Evolutionary conservation across 1,284 basidiomycete genomes (phyloP).

Genomic region (Microbotryomycetes sp.): DNA sequence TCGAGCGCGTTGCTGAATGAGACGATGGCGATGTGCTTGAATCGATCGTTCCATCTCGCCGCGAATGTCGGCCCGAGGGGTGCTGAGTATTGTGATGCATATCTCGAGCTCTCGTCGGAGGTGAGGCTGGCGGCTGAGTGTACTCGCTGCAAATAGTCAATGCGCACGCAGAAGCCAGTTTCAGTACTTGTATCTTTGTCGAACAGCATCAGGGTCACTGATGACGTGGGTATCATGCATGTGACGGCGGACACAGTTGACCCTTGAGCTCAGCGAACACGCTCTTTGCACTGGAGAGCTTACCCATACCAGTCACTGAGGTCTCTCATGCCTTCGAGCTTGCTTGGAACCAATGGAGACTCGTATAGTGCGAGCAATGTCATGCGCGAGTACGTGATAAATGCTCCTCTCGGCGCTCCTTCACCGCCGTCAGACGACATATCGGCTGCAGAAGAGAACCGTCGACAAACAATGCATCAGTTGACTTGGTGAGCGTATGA

Average conservation of each 20-base stretch:
- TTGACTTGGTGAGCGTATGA: too few relatives aligned
- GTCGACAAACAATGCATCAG: too few relatives aligned
- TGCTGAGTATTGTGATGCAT: not conserved
- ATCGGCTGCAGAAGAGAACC: too few relatives aligned
- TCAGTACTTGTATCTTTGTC: too few relatives aligned
- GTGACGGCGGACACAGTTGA: too few relatives aligned
- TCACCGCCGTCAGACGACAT: not conserved
- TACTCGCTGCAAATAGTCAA: slow-evolving; percentile 28
- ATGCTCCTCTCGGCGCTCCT: not conserved
- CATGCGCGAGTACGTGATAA: slow-evolving; percentile 16
- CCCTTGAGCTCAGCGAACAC: too few relatives aligned
- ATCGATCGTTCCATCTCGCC: not conserved
- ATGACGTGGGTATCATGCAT: too few relatives aligned
- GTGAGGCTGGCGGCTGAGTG: slow-evolving; percentile 19
- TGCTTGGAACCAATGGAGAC: slow-evolving; percentile 24
- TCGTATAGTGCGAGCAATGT: slow-evolving; percentile 19
- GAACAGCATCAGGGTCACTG: too few relatives aligned
- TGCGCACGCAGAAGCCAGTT: not conserved
- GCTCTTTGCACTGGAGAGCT: too few relatives aligned
- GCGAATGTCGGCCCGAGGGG: slow-evolving; percentile 6
- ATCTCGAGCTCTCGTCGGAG: slow-evolving; percentile 1
- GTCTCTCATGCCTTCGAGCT: slow-evolving; percentile 28
- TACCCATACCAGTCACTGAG: slow-evolving; percentile 31
- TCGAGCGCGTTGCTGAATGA: slow-evolving; percentile 9
- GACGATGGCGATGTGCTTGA: not conserved